phyloP scores from a whole-genome alignment of 306 rosid genomes.

The Oemleria cerasiformis region DNA sequence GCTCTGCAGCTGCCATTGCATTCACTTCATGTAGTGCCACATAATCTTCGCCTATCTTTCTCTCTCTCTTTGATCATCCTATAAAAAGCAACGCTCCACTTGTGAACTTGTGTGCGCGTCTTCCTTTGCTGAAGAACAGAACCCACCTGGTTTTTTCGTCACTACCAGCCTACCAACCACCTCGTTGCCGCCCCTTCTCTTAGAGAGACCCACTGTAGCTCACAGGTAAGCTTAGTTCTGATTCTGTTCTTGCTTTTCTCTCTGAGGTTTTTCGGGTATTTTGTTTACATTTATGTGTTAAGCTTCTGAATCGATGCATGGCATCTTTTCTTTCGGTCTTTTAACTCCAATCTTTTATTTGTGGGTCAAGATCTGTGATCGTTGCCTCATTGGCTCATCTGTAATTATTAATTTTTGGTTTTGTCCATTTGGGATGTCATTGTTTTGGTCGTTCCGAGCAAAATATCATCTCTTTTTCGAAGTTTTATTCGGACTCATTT shows the following conservation, averaged over 20 bases:
- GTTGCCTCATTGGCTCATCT: slow-evolving; percentile 1
- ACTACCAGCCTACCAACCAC: neutral
- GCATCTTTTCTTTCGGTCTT: neutral
- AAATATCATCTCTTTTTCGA: neutral
- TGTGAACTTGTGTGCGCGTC: slow-evolving; percentile 15
- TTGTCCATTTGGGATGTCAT: neutral
- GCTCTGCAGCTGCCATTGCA: slow-evolving; percentile 51
- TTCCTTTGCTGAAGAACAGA: slow-evolving; percentile 16
- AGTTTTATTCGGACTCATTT: neutral
- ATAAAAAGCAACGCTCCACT: slow-evolving; percentile 17
- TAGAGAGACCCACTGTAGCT: slow-evolving; percentile 11
- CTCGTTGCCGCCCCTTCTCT: neutral
- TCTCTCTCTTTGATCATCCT: neutral
- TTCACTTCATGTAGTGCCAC: slow-evolving; percentile 47
- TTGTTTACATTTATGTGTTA: neutral
- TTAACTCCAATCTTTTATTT: neutral
- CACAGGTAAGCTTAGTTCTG: slow-evolving; percentile 25
- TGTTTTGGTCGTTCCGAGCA: neutral
- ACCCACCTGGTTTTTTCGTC: slow-evolving; percentile 11
- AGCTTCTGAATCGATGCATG: slow-evolving; percentile 19
- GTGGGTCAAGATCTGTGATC: neutral
- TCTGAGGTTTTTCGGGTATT: neutral
- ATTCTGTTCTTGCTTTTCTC: neutral
- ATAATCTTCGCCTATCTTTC: slow-evolving; percentile 11
- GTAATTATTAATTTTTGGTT: neutral